Base-by-base conservation (phyloP, 225 moss, liverwort and hornwort genomes). In the Bryum argenteum region DNA sequence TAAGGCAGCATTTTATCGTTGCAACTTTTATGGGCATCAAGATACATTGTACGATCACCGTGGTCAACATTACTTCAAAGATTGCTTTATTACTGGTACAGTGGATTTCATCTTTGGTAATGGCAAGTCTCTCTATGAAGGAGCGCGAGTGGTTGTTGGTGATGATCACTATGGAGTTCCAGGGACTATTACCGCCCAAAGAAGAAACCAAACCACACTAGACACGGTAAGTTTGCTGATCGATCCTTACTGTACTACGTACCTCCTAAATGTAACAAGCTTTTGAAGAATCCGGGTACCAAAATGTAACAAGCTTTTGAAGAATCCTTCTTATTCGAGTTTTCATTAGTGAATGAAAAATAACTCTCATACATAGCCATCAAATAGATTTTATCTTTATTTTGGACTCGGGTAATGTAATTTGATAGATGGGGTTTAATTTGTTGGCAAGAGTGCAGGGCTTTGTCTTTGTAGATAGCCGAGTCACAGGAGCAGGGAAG, bases 101-200 rank as follows among this genome's bases (percentile, higher is more conserved):
- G 61, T 93, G 10, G 93, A 93, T 57, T 90, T 93, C 62, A 61
- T 93, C 48, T 93, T 93, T 15, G 93, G 93, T 11, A 80, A 89
- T 22, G 93, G 90, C 15, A 74, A 89, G 44, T 90, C 93, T 0
- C 67, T 93, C 11, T 93, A 90, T 22, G 74, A 87, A 41, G 82
- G 75, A 28, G 85, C 70, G 1, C 65, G 83, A 23, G 67, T 93
- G 9, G 74, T 80, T 0, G 80, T 86, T 16, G 47, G 85, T 3
- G 56, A 20, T 10, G 69, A 45, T 37, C 37, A 71, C 8, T 6
- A 4, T 6, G 74, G 77, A 4, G 23, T 65, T 21, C 78, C 76
- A 0, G 92, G 89, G 18, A 43, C 86, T 2, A 71, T 92, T 11
- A 95, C 95, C 0, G 90, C 95, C 6, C 95, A 92, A 11, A 92